Percentiles rank a stretch among this genome's conserved stretches.
Conservation (phyloP, 352 stramenopile genomes). For the Pythium sukuiense region DNA sequence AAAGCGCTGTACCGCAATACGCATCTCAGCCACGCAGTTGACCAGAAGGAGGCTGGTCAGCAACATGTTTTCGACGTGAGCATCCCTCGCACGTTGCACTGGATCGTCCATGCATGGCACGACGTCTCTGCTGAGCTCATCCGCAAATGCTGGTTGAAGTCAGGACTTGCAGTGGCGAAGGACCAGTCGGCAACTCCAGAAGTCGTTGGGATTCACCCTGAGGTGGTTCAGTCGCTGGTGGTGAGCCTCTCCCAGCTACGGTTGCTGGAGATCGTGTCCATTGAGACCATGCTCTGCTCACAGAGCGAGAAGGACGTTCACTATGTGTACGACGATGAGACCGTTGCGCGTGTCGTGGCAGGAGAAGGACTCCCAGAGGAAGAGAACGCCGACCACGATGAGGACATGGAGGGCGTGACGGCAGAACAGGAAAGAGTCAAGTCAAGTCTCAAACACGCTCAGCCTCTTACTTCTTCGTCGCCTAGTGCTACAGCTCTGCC, state of each 20-base stretch:
- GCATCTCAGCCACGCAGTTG: constrained; percentile 24
- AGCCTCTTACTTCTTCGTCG: neutral
- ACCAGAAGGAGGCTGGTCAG: constrained; percentile 21
- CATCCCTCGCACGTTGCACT: constrained; percentile 17
- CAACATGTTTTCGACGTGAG: constrained; percentile 13
- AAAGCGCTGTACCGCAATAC: constrained; percentile 23
- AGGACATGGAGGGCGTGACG: neutral
- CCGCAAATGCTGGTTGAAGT: constrained; percentile 12
- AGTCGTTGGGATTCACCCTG: constrained; percentile 6
- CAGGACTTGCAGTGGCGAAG: neutral
- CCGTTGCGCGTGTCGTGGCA: constrained; percentile 18
- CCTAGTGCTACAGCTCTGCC: neutral
- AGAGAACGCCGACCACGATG: neutral
- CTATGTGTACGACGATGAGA: constrained; percentile 28
- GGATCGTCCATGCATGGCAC: constrained; percentile 27
- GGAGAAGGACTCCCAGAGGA: constrained; percentile 6
- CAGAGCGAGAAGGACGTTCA: constrained; percentile 17
- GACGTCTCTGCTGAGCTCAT: constrained; percentile 20
- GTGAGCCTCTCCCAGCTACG: constrained; percentile 29
- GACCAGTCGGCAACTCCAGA: too few species aligned
- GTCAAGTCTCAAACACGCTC: neutral
- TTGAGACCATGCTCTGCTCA: constrained; percentile 18
- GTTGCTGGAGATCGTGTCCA: constrained; percentile 19
- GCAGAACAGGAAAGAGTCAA: neutral
- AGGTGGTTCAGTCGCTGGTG: constrained; percentile 25